These are phyloP conservation scores for Chenopodium formosanum DNA, from an alignment of 148 eudicot genomes.

Conservation along the genomic window DNA sequence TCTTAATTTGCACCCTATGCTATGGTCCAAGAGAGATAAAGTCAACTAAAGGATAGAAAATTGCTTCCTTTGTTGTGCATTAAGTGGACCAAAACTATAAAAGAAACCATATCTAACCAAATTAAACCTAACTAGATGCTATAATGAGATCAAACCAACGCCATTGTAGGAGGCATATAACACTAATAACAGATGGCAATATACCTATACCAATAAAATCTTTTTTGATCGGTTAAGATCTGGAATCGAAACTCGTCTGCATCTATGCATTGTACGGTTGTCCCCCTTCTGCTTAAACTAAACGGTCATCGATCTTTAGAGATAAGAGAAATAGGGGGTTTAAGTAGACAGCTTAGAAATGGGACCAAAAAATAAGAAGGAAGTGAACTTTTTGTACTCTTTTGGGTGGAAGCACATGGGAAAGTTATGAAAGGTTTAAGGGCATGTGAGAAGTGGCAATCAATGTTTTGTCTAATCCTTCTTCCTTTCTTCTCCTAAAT, in stretches of 20 bases:
- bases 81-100: slow-evolving; percentile 19
- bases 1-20: neutral
- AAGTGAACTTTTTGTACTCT: slow-evolving; percentile 15
- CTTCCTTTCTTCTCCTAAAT: slow-evolving; percentile 2
- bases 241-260: neutral
- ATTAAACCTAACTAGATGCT: neutral
- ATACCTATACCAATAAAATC: neutral
- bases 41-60: neutral
- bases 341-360: neutral
- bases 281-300: too few relatives aligned
- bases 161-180: neutral
- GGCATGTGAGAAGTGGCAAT: slow-evolving; percentile 39
- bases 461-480: slow-evolving; percentile 9
- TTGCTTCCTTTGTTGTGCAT: slow-evolving; percentile 6
- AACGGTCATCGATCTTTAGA: neutral
- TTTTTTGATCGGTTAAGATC: neutral
- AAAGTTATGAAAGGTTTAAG: slow-evolving; percentile 29
- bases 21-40: neutral
- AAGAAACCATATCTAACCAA: neutral
- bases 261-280: neutral
- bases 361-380: slow-evolving; percentile 23
- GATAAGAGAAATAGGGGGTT: neutral
- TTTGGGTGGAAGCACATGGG: slow-evolving; percentile 43
- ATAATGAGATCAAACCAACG: neutral
- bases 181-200: too few relatives aligned